Percentiles rank a stretch among this genome's conserved stretches.
Evolutionary conservation across 306 rosid genomes (phyloP).

Genomic region (Fragaria nilgerrensis): DNA sequence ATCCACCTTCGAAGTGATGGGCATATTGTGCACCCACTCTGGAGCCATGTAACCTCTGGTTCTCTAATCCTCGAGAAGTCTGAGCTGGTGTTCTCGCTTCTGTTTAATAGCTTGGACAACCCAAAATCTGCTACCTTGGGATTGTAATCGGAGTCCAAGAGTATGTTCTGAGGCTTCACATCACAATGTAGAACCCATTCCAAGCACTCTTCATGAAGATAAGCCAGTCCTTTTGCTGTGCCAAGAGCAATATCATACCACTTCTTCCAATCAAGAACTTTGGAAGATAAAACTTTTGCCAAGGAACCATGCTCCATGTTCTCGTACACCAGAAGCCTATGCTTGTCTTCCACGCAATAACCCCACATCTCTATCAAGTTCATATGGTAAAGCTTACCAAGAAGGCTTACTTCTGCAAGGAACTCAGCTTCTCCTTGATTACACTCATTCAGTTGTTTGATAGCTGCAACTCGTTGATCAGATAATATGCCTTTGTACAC

Average conservation of each 20-base stretch:
- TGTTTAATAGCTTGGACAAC: slow-evolving; percentile 39
- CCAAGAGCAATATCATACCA: slow-evolving; percentile 48
- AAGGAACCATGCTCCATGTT: slow-evolving; percentile 48
- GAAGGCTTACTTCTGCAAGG: slow-evolving; percentile 49
- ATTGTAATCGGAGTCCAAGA: slow-evolving; percentile 38
- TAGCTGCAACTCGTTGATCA: slow-evolving; percentile 44
- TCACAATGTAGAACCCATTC: slow-evolving; percentile 75
- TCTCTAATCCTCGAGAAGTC: slow-evolving; percentile 44
- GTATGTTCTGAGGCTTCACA: slow-evolving; percentile 68
- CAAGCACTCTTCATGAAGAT: slow-evolving; percentile 62
- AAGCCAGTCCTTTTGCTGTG: slow-evolving; percentile 50
- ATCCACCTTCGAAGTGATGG: slow-evolving; percentile 59
- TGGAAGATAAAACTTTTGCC: slow-evolving; percentile 23
- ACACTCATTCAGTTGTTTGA: slow-evolving; percentile 37
- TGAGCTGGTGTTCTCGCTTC: slow-evolving; percentile 28
- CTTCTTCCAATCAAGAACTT: slow-evolving; percentile 40
- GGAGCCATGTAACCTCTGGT: slow-evolving; percentile 79
- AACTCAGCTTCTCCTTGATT: slow-evolving; percentile 57
- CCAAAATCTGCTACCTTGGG: slow-evolving; percentile 70
- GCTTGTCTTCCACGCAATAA: slow-evolving; percentile 50
- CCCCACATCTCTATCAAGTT: slow-evolving; percentile 65
- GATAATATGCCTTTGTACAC: slow-evolving; percentile 48
- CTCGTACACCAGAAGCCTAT: slow-evolving; percentile 52
- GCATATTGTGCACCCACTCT: slow-evolving; percentile 54
- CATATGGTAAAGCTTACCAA: slow-evolving; percentile 61